Conservation (phyloP, 495 filamentous ascomycete genomes). For the Apiosordaria backusii region DNA sequence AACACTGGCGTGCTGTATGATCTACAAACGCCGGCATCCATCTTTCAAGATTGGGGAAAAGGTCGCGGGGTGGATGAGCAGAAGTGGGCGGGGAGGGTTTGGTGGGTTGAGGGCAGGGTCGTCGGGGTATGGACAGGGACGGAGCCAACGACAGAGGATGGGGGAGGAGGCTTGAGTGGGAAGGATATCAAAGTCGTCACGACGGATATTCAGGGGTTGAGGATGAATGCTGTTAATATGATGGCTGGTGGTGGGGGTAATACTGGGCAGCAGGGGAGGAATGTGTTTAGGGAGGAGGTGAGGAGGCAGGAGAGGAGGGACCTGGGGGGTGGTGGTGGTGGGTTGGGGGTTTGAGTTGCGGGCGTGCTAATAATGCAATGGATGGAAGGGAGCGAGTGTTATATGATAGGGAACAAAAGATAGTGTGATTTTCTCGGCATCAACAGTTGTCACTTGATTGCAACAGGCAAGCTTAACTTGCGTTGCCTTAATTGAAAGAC, state of each 20-base stretch:
- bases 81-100: not conserved
- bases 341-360: not conserved
- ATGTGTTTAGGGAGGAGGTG: conserved; percentile 20
- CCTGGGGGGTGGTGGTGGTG: not conserved
- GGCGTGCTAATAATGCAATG: not conserved
- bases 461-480: too few species aligned
- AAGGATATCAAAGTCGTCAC: conserved; percentile 14
- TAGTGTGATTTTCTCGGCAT: too few species aligned
- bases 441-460: too few species aligned
- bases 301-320: conserved; percentile 13
- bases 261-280: not conserved
- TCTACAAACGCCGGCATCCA: conserved; percentile 13
- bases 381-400: not conserved
- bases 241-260: not conserved
- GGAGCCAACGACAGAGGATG: not conserved
- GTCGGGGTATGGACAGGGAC: not conserved
- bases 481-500: too few species aligned
- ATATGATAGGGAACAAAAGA: not conserved
- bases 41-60: not conserved
- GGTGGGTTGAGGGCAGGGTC: not conserved
- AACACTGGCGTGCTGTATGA: conserved; percentile 9
- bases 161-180: conserved; percentile 2
- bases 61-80: too few species aligned
- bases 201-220: conserved; percentile 18
- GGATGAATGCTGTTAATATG: conserved; percentile 13